Base-by-base conservation (phyloP, 2,329 filamentous ascomycete genomes). In the Hymenoscyphus albidus region DNA sequence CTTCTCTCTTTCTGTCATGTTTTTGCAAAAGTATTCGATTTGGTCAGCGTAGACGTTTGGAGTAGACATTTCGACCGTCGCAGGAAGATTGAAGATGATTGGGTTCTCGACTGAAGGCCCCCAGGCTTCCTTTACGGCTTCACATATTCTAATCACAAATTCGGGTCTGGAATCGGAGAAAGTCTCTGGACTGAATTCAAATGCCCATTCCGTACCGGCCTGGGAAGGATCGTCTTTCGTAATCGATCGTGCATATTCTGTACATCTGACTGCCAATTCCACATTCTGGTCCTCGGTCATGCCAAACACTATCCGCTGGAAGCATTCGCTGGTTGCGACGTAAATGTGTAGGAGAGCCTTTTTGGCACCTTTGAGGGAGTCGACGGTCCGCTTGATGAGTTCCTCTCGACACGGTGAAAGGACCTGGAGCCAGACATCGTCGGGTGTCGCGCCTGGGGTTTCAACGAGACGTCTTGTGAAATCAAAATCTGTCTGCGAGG, bases 321-420 rank as follows among this genome's bases (percentile, higher is more conserved):
- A 99, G 78, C 94, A 99, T 72, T 93, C 92, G 80, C 91, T 96
- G 6, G 95, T 97, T 59, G 95, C 94, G 59, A 99, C 88, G 80
- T 98, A 99, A 73, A 98, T 89, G 79, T 98, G 94, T 70, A 98
- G 84, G 70, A 98, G 90, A 62, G 92, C 95, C 78, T 96, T 97
- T 80, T 97, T 97, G 32, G 92, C 87, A 58, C 94, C 94, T 76
- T 85, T 88, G 69, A 98, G 82, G 64, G 93, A 92, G 73, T 98
- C 91, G 70, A 98, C 91, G 18, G 94, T 97, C 69, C 90, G 85
- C 70, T 85, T 84, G 78, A 98, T 97, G 74, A 98, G 87, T 76
- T 98, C 94, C 75, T 92, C 88, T 70, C 94, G 88, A 77, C 93
- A 98, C 5, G 94, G 94, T 5, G 92, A 93, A 60, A 98, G 88